Evolutionary conservation across 2,329 filamentous ascomycete genomes (phyloP).

Genomic region (Aspergillus sp.): DNA sequence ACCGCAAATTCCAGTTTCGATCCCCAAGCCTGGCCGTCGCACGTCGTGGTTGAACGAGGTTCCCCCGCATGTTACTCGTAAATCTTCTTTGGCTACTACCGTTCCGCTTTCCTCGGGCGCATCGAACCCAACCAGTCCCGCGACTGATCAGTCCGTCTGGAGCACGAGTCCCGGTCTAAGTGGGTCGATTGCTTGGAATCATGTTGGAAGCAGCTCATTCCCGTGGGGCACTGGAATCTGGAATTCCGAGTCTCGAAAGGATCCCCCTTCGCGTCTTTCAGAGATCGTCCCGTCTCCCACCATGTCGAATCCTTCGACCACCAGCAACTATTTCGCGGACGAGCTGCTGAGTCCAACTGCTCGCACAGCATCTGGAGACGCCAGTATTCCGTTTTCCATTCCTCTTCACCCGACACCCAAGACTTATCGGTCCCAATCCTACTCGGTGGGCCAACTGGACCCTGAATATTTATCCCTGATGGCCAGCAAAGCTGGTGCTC

Average conservation of each 20-base stretch:
- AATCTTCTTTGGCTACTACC: constrained; percentile 64
- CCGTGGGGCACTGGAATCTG: constrained; percentile 75
- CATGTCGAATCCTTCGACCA: constrained; percentile 46
- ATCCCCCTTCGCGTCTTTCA: constrained; percentile 63
- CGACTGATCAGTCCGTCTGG: constrained; percentile 52
- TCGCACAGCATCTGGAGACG: constrained; percentile 43
- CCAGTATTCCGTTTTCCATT: constrained; percentile 70
- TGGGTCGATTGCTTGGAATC: constrained; percentile 37
- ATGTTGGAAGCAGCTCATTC: constrained; percentile 45
- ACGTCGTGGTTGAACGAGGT: constrained; percentile 85
- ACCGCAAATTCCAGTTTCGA: constrained; percentile 43
- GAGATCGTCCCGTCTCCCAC: constrained; percentile 71
- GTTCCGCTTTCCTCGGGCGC: constrained; percentile 68
- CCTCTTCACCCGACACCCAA: constrained; percentile 85
- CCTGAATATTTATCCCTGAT: constrained; percentile 45
- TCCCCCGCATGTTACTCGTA: constrained; percentile 58
- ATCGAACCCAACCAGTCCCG: constrained; percentile 74
- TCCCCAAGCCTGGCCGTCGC: constrained; percentile 58
- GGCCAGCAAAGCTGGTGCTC: constrained; percentile 23
- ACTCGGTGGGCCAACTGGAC: constrained; percentile 86
- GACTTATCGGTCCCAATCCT: constrained; percentile 89
- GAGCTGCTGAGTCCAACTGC: constrained; percentile 44
- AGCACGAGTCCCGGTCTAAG: constrained; percentile 30
- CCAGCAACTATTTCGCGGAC: constrained; percentile 45
- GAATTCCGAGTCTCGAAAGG: constrained; percentile 66